A percentile compares a stretch with the other conserved stretches of the same genome.
Evolutionary conservation across 441 rosid species (phyloP).

Genomic region (Euphorbia celastroides): DNA sequence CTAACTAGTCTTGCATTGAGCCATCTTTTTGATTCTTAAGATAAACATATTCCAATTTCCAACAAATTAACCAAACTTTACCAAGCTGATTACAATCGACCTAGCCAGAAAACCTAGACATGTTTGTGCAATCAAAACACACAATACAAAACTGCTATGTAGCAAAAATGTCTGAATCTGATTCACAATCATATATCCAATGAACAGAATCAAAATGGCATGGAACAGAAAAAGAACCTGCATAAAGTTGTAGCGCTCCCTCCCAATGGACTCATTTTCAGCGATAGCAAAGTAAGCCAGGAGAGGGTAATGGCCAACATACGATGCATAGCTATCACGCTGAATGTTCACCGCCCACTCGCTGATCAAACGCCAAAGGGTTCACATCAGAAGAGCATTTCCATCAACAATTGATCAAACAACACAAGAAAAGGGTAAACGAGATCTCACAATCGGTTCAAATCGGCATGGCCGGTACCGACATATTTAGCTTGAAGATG

Average conservation of each 20-base stretch:
- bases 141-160: neutral
- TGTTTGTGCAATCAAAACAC: neutral
- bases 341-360: conserved; percentile 97
- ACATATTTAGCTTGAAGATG: conserved; percentile 97
- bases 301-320: conserved; percentile 84
- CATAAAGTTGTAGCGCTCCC: conserved; percentile 95
- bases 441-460: conserved; percentile 74
- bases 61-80: neutral
- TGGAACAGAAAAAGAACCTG: conserved; percentile 40
- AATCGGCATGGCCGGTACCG: conserved; percentile 90
- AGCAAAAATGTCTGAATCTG: neutral
- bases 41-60: neutral
- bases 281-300: conserved; percentile 85
- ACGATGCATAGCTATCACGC: conserved; percentile 91
- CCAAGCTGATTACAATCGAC: neutral
- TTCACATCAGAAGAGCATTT: neutral
- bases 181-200: neutral
- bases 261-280: conserved; percentile 86
- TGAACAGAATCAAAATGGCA: too few relatives aligned
- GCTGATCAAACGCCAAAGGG: conserved; percentile 26
- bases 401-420: too few relatives aligned
- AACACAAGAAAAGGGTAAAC: neutral
- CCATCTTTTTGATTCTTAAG: neutral
- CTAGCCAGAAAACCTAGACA: neutral
- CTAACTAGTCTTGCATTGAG: neutral